Evolutionary conservation across 768 basidiomycete species (phyloP), one percentile per base, ranked within the genome.

Genomic region (Galerina marginata): DNA sequence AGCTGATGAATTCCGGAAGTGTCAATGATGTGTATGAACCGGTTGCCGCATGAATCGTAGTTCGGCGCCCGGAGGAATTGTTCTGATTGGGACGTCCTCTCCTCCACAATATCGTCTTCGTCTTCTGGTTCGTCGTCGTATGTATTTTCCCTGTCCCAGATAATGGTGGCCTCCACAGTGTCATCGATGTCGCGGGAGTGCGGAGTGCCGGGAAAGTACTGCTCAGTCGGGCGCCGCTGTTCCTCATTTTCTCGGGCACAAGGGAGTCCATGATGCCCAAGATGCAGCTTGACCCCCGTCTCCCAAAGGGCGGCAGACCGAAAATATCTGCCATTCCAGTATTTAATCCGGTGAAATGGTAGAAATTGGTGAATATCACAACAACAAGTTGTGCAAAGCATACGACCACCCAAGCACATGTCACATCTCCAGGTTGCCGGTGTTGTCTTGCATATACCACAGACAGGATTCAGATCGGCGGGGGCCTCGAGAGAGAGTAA

Each of bases 321-420:
- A 20, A 64, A 72, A 40, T 43, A 66, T 1, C 37, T 47, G 0
- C 67, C 66, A 40, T 64, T 69, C 70, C 70, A 70, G 12, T 39
- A 9, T 46, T 69, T 45, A 1, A 72, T 20, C 14, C 63, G 54
- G 52, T 72, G 71, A n/a, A 67, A 60, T 10, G 59, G 62, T 0
- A 23, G 15, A 0, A 29, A n/a, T n/a, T 45, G 12, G n/a, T n/a
- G n/a, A n/a, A n/a, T 25, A 62, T 60, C 5, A 5, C 48, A 23
- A 15, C 56, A 58, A 46, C 63, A 62, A 1, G 40, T 12, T 2
- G 29, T 16, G 15, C 66, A 67, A 2, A 58, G 25, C 7, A 49
- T 29, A 29, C 29, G 29, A 6, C 6, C 45, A 11, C 15, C 45
- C 6, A 46, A n/a, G 45, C 45, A 46, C 11, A 10, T 25, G 1